phyloP scores from a whole-genome alignment of 257 asterid species.

The Solanum microdontum region DNA sequence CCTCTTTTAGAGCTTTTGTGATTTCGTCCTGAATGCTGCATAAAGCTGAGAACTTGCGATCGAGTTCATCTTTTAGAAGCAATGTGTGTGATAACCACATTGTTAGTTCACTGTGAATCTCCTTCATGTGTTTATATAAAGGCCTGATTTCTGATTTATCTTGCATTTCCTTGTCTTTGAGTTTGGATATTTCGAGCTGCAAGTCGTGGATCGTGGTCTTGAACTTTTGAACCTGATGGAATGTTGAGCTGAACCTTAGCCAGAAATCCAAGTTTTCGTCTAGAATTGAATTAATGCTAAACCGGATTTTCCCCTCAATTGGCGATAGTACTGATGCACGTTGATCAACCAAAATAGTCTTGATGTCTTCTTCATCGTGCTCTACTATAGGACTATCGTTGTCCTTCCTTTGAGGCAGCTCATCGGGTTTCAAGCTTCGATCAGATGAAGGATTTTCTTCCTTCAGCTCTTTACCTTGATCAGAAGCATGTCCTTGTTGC shows the following conservation, averaged over 20 bases:
- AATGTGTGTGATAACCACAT: slow-evolving; percentile 64
- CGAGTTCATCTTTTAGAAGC: slow-evolving; percentile 53
- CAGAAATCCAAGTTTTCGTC: slow-evolving; percentile 48
- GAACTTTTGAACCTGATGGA: slow-evolving; percentile 48
- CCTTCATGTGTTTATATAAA: slow-evolving; percentile 73
- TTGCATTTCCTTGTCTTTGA: slow-evolving; percentile 20
- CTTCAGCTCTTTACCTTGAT: not conserved
- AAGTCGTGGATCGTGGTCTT: slow-evolving; percentile 5
- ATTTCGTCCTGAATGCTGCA: slow-evolving; percentile 75
- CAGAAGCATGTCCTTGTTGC: slow-evolving; percentile 7
- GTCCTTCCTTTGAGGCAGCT: not conserved
- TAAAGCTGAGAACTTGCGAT: slow-evolving; percentile 47
- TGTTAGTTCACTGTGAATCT: slow-evolving; percentile 56
- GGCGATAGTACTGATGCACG: slow-evolving; percentile 10
- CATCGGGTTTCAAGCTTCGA: slow-evolving; percentile 16
- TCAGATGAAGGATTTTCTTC: slow-evolving; percentile 4
- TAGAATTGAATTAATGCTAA: slow-evolving; percentile 34
- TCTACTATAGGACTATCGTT: not conserved
- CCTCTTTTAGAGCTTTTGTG: slow-evolving; percentile 43
- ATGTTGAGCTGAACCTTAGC: slow-evolving; percentile 47
- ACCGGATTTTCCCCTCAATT: slow-evolving; percentile 37
- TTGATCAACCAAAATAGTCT: slow-evolving; percentile 9
- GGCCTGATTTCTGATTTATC: slow-evolving; percentile 60
- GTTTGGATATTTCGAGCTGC: slow-evolving; percentile 25
- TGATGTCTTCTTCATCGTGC: slow-evolving; percentile 22